Conservation (phyloP, 139 green algal genomes). For the Parachlorella kessleri region DNA sequence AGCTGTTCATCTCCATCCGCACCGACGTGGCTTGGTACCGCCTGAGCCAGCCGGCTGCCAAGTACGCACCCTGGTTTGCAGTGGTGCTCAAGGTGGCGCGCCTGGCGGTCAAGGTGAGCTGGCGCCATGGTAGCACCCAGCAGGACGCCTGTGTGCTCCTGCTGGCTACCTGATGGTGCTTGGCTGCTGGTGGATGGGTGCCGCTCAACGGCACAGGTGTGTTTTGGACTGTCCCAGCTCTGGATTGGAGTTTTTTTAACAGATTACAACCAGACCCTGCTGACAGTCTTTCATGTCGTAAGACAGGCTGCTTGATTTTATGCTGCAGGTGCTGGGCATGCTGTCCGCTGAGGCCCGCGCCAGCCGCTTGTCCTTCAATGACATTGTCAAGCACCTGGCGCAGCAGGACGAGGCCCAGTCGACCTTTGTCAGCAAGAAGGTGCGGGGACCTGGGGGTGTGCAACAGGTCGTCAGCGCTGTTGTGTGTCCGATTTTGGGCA, state of each 20-base stretch:
- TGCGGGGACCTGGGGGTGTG: background rate
- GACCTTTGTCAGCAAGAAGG: slow-evolving; percentile 72
- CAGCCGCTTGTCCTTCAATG: slow-evolving; percentile 77
- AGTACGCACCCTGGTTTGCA: slow-evolving; percentile 85
- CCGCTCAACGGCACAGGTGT: too few species aligned
- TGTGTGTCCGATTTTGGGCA: too few species aligned
- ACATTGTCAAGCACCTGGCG: slow-evolving; percentile 72
- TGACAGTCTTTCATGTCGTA: too few species aligned
- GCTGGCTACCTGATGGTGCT: too few species aligned
- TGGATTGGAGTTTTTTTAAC: too few species aligned
- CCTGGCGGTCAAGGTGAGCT: slow-evolving; percentile 70
- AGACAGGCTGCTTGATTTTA: too few species aligned
- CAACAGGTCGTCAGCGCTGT: background rate
- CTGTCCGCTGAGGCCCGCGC: slow-evolving; percentile 68
- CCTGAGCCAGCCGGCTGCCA: slow-evolving; percentile 57
- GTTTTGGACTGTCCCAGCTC: too few species aligned
- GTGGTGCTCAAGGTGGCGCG: slow-evolving; percentile 74
- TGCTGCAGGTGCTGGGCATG: slow-evolving; percentile 51
- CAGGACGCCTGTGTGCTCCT: too few species aligned
- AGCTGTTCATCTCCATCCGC: slow-evolving; percentile 90
- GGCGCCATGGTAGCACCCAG: too few species aligned
- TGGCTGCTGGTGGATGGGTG: too few species aligned
- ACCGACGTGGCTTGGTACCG: slow-evolving; percentile 94
- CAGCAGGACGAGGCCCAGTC: slow-evolving; percentile 42
- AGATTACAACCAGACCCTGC: too few species aligned